Conservation (phyloP, 2,329 filamentous ascomycete genomes). For the Whalleya microplaca region DNA sequence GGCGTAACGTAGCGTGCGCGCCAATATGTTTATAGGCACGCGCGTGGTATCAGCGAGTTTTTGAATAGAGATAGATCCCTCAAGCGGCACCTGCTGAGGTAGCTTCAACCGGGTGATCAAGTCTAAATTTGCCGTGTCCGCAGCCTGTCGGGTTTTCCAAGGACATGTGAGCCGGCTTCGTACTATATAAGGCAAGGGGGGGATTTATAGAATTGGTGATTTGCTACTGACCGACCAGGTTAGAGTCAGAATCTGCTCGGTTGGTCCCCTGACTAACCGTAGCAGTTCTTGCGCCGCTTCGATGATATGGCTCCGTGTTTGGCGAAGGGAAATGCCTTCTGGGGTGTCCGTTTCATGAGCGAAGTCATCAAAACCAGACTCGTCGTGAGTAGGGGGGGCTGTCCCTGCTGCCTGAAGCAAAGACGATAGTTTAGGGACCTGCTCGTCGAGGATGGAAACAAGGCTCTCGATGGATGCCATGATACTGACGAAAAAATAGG, state of each 20-base stretch:
- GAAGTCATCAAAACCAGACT: conserved; percentile 16
- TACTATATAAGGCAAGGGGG: no score
- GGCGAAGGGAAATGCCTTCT: conserved; percentile 10
- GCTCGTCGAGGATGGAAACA: conserved; percentile 10
- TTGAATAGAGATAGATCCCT: conserved; percentile 8
- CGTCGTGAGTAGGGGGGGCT: conserved; percentile 13
- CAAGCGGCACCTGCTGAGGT: conserved; percentile 13
- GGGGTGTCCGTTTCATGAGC: conserved; percentile 9
- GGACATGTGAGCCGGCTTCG: background rate
- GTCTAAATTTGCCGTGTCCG: conserved; percentile 16
- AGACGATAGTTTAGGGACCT: conserved; percentile 13
- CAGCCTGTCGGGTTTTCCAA: conserved; percentile 4
- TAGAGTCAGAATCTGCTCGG: conserved; percentile 17
- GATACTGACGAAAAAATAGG: background rate
- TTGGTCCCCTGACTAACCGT: conserved; percentile 19
- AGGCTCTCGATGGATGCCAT: conserved; percentile 18
- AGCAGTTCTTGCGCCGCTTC: conserved; percentile 19
- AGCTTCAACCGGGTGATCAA: conserved; percentile 13
- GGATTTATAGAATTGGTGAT: background rate
- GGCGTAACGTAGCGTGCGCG: conserved; percentile 9
- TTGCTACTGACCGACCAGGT: conserved; percentile 20
- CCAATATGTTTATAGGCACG: conserved; percentile 4
- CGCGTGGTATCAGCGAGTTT: conserved; percentile 2
- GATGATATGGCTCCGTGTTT: conserved; percentile 17
- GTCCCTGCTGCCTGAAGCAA: conserved; percentile 14